phyloP scores from a whole-genome alignment of 768 basidiomycete genomes.

The Peribolospora baueri region DNA sequence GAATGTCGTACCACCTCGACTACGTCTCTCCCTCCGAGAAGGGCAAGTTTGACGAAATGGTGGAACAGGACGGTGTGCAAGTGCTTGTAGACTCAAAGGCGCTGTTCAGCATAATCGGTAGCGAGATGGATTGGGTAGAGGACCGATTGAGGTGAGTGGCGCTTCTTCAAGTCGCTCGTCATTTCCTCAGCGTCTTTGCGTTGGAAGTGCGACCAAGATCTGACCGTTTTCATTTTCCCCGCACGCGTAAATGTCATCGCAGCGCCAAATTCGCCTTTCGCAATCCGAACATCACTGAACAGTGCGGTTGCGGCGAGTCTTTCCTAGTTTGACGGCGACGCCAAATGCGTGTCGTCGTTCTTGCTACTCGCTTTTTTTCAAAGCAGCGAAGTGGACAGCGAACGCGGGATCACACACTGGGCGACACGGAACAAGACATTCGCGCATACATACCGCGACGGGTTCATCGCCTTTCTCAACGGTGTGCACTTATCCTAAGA shows the following conservation, averaged over 20 bases:
- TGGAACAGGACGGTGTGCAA: slow-evolving; percentile 78
- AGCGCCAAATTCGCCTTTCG: slow-evolving; percentile 55
- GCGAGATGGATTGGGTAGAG: slow-evolving; percentile 97
- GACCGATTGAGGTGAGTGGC: slow-evolving; percentile 51
- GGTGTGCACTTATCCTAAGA: too few relatives aligned
- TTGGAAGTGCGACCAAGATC: background rate
- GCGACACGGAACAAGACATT: too few relatives aligned
- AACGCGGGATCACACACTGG: too few relatives aligned
- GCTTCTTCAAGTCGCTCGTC: slow-evolving; percentile 10
- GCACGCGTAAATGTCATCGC: background rate
- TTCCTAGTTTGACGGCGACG: slow-evolving; percentile 21
- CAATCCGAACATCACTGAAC: slow-evolving; percentile 84
- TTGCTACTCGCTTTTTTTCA: too few relatives aligned
- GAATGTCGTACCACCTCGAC: slow-evolving; percentile 67
- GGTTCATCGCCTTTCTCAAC: too few relatives aligned
- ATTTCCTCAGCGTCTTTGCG: background rate
- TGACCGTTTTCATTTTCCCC: background rate
- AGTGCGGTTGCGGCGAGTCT: slow-evolving; percentile 84
- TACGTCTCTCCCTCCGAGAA: slow-evolving; percentile 46
- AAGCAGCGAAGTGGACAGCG: too few relatives aligned
- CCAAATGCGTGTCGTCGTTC: too few relatives aligned
- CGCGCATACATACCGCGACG: too few relatives aligned
- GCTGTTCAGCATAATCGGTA: slow-evolving; percentile 90
- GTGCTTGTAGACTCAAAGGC: slow-evolving; percentile 80
- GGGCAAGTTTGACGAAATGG: slow-evolving; percentile 82